Base-by-base conservation (phyloP, 352 stramenopile genomes). In the Globisporangium cylindrosporum region DNA sequence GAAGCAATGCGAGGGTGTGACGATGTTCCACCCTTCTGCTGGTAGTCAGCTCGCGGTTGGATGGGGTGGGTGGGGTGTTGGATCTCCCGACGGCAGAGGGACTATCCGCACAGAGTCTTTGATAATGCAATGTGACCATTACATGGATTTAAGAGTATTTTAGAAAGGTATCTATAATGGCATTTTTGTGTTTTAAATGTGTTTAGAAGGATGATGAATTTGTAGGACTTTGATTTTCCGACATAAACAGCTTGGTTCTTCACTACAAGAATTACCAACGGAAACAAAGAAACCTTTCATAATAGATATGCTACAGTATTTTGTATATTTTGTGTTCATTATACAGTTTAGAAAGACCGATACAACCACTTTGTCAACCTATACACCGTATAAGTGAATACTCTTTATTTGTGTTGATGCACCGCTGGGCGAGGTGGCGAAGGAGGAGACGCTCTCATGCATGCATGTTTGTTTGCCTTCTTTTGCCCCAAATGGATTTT, bases 21-120 rank as follows among this genome's bases (percentile, higher is more conserved):
- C 15, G 55, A 59, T 59, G 55, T 60, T 60, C 55, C 55, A 60
- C 55, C 55, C 55, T 25, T 34, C 55, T 34, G 55, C 25, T 60
- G 55, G 29, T 46, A 60, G 55, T 60, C 55, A 60, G 55, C 27
- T 34, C 55, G 22, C n/a, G 24, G 41, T 49, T 22, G 24, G 9
- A 32, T 32, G 27, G 27, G 4, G 51, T 36, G 32, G 32, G 32
- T 36, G 6, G 36, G 38, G 12, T 46, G 38, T 46, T 46, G 38
- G 38, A 14, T 32, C 3, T 46, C 38, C 4, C 38, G 54, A 12
- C 38, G 55, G 55, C 18, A 60, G 55, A 60, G 55, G 54, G 15
- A 34, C 18, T 36, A 41, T n/a, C 3, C 27, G 12, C 43, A 1
- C 4, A 9, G 14, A 29, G 12, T 25, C 25, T 38, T 38, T 8